Conservation (phyloP, 192 early-diverging fungal genomes). For the Jimgerdemannia lactiflua region DNA sequence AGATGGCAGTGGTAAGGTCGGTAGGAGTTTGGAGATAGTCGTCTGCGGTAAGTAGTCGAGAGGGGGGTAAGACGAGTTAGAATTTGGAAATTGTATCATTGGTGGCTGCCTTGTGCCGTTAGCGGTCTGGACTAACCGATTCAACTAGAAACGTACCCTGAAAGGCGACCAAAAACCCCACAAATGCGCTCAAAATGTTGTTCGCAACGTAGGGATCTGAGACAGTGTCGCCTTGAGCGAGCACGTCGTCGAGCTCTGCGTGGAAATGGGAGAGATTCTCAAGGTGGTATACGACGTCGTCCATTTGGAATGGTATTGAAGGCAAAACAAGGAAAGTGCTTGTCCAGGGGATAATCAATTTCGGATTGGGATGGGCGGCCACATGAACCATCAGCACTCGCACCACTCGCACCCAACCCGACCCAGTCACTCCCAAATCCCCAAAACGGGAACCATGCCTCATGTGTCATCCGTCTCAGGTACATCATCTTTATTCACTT, state of each 20-base stretch:
- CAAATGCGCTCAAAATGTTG: slow-evolving; percentile 15
- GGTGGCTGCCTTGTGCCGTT: too few relatives aligned
- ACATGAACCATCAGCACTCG: too few relatives aligned
- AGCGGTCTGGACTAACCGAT: too few relatives aligned
- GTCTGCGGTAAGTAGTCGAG: slow-evolving; percentile 21
- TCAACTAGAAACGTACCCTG: slow-evolving; percentile 20
- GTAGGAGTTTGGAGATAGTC: slow-evolving; percentile 37
- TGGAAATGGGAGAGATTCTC: slow-evolving; percentile 4
- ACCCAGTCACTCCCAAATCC: too few relatives aligned
- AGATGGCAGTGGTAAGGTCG: slow-evolving; percentile 42
- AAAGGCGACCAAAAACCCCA: slow-evolving; percentile 25
- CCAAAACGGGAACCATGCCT: too few relatives aligned
- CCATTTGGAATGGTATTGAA: neutral
- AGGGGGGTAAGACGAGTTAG: neutral
- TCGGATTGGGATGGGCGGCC: too few relatives aligned
- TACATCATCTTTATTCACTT: too few relatives aligned
- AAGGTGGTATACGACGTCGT: slow-evolving; percentile 12
- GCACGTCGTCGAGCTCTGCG: slow-evolving; percentile 27
- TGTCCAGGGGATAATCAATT: too few relatives aligned
- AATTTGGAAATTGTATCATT: neutral
- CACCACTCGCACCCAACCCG: too few relatives aligned
- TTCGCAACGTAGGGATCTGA: slow-evolving; percentile 11
- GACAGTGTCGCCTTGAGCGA: slow-evolving; percentile 10
- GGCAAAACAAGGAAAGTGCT: neutral
- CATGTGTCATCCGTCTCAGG: too few relatives aligned